A percentile compares a stretch with the other conserved stretches of the same genome.
phyloP scores from a whole-genome alignment of 371 early-diverging fungal species.

The Mucor plumbeus region DNA sequence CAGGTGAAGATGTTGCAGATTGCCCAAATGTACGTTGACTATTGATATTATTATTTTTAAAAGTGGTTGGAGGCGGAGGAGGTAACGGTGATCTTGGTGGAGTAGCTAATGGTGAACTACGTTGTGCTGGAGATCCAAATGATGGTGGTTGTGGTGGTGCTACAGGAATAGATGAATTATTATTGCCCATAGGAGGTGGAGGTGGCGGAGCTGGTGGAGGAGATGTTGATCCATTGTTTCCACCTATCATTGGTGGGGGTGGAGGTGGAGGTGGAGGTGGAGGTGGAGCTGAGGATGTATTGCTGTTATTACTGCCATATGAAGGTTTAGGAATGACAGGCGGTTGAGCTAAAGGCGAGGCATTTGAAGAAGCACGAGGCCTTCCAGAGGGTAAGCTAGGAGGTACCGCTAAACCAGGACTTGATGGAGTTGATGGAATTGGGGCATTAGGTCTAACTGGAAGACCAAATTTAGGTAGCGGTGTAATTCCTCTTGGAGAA shows the following conservation, averaged over 20 bases:
- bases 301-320: slow-evolving; percentile 12
- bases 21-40: neutral
- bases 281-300: neutral
- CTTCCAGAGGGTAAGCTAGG: slow-evolving; percentile 48
- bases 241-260: neutral
- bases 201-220: slow-evolving; percentile 22
- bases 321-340: slow-evolving; percentile 22
- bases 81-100: slow-evolving; percentile 32
- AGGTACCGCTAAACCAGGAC: slow-evolving; percentile 32
- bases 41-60: neutral
- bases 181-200: slow-evolving; percentile 23
- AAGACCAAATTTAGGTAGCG: slow-evolving; percentile 12
- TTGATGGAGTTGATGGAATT: neutral
- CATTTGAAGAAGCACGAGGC: slow-evolving; percentile 38
- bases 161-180: neutral
- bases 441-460: slow-evolving; percentile 17
- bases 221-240: neutral
- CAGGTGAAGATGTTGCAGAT: neutral
- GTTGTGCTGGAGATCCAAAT: neutral
- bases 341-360: slow-evolving; percentile 19
- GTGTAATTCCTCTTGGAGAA: slow-evolving; percentile 6
- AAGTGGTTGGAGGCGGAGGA: slow-evolving; percentile 5
- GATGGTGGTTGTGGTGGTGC: slow-evolving; percentile 26
- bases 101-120: slow-evolving; percentile 14
- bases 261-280: slow-evolving; percentile 14